phyloP scores from a whole-genome alignment of 2,329 filamentous ascomycete species.

The Neoascochyta sp. region DNA sequence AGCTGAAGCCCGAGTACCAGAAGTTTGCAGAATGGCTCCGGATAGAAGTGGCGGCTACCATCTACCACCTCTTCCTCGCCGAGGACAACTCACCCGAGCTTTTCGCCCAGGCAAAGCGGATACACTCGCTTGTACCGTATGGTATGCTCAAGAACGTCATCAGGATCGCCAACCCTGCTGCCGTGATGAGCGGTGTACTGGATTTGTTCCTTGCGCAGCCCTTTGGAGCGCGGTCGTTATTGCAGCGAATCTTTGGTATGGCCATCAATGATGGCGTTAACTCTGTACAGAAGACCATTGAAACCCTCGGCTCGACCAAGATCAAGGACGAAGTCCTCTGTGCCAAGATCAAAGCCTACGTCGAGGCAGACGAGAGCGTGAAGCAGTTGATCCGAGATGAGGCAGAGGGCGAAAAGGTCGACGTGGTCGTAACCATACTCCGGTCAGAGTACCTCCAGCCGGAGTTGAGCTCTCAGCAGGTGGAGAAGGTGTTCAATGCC shows the following conservation, averaged over 20 bases:
- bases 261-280: constrained; percentile 87
- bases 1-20: constrained; percentile 90
- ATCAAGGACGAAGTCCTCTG: constrained; percentile 78
- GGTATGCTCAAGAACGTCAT: constrained; percentile 94
- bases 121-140: constrained; percentile 93
- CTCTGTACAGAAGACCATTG: constrained; percentile 81
- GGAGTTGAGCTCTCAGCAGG: constrained; percentile 67
- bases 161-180: constrained; percentile 89
- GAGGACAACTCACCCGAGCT: constrained; percentile 97
- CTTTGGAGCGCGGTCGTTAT: constrained; percentile 80
- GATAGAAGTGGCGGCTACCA: constrained; percentile 92
- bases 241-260: constrained; percentile 92
- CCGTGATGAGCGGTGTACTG: constrained; percentile 92
- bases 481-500: constrained; percentile 83
- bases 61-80: constrained; percentile 95
- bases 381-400: constrained; percentile 73
- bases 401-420: constrained; percentile 68
- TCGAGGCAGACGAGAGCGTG: constrained; percentile 67
- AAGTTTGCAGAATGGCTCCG: constrained; percentile 98
- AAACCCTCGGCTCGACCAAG: constrained; percentile 64
- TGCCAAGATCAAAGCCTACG: constrained; percentile 77
- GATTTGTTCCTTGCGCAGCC: constrained; percentile 96
- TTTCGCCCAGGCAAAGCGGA: constrained; percentile 88
- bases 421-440: constrained; percentile 80
- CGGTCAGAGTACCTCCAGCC: constrained; percentile 73